phyloP scores from a whole-genome alignment of 495 filamentous ascomycete species.

The Penicillium arizonense region DNA sequence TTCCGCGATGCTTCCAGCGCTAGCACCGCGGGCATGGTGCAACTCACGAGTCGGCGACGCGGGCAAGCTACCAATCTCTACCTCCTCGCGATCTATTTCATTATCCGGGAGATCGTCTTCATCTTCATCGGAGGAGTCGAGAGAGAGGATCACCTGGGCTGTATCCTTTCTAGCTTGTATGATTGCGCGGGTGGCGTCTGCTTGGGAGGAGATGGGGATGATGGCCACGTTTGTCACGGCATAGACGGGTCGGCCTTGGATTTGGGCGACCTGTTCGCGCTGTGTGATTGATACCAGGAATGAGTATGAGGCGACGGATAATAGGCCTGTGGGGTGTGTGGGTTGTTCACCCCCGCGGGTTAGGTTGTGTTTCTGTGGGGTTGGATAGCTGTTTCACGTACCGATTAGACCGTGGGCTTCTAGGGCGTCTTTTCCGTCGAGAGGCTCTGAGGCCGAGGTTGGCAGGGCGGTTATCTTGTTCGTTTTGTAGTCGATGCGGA shows the following conservation, averaged over 20 bases:
- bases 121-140: conserved; percentile 36
- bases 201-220: conserved; percentile 76
- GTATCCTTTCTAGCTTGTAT: conserved; percentile 54
- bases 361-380: not conserved
- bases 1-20: conserved; percentile 65
- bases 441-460: conserved; percentile 32
- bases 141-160: conserved; percentile 22
- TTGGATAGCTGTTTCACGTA: conserved; percentile 36
- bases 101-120: conserved; percentile 36
- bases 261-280: conserved; percentile 83
- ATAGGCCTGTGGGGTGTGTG: conserved; percentile 51
- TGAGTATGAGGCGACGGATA: conserved; percentile 69
- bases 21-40: conserved; percentile 21
- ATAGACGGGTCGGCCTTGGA: conserved; percentile 79
- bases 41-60: conserved; percentile 27
- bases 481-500: conserved; percentile 75
- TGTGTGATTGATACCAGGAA: conserved; percentile 83
- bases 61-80: conserved; percentile 34
- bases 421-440: conserved; percentile 45
- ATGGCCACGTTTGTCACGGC: conserved; percentile 81
- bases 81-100: conserved; percentile 33
- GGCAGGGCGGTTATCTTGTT: conserved; percentile 51
- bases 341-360: not conserved
- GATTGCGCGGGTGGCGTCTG: conserved; percentile 71
- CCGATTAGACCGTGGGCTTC: conserved; percentile 87